These are phyloP conservation scores for Naganishia kalamii DNA, from an alignment of 768 basidiomycete species.

Conservation along the genomic window DNA sequence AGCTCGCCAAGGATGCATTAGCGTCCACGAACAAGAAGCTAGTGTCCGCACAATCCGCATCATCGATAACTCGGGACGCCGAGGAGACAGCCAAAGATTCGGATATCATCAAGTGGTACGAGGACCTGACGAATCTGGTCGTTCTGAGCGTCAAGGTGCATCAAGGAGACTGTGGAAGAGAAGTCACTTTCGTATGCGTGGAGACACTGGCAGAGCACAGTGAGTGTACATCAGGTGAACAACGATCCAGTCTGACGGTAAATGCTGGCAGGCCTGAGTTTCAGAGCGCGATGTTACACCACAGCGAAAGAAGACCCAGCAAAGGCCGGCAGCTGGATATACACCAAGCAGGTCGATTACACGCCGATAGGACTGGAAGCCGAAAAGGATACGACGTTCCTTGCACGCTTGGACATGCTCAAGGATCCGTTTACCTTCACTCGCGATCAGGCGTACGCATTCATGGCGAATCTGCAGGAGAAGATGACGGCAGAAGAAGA, in stretches of 20 bases:
- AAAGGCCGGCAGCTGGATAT: constrained; percentile 26
- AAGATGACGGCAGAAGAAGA: constrained; percentile 28
- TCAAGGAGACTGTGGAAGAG: constrained; percentile 51
- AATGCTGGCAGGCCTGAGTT: constrained; percentile 33
- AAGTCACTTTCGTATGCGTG: constrained; percentile 61
- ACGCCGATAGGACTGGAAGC: constrained; percentile 33
- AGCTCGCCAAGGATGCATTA: constrained; percentile 24
- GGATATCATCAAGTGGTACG: constrained; percentile 68
- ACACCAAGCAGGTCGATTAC: constrained; percentile 31
- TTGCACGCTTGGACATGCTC: constrained; percentile 33
- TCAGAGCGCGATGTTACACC: constrained; percentile 38
- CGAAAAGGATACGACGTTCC: constrained; percentile 37
- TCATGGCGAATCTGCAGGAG: constrained; percentile 31
- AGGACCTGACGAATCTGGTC: constrained; percentile 75
- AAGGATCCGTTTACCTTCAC: constrained; percentile 30
- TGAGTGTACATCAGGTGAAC: constrained; percentile 20
- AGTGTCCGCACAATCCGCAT: constrained; percentile 11
- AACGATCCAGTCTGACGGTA: neutral
- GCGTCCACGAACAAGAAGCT: constrained; percentile 13
- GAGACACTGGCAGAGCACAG: constrained; percentile 33
- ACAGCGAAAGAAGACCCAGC: constrained; percentile 27
- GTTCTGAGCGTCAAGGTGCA: constrained; percentile 60
- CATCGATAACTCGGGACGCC: constrained; percentile 12
- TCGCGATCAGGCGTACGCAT: constrained; percentile 30
- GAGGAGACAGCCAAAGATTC: constrained; percentile 31